phyloP scores from a whole-genome alignment of 768 basidiomycete genomes.

The Clitopilus passeckerianus region DNA sequence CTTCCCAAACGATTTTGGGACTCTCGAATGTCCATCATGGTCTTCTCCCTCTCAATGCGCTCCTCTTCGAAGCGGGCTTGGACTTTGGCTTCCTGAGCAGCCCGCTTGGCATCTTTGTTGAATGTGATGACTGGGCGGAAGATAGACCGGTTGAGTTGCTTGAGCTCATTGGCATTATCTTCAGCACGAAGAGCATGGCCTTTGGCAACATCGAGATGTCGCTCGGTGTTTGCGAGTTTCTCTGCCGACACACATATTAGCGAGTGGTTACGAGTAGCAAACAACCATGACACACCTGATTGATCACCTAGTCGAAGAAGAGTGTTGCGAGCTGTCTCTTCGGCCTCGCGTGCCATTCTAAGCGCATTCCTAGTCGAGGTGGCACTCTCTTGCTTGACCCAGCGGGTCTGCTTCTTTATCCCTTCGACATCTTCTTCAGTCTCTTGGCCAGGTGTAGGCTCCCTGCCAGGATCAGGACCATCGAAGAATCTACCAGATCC shows the following conservation, averaged over 20 bases:
- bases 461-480: slow-evolving; percentile 41
- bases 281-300: slow-evolving; percentile 61
- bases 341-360: slow-evolving; percentile 90
- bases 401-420: slow-evolving; percentile 89
- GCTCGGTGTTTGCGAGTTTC: slow-evolving; percentile 90
- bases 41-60: slow-evolving; percentile 75
- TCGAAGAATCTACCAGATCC: slow-evolving; percentile 70
- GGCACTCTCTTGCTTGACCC: slow-evolving; percentile 88
- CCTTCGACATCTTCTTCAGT: slow-evolving; percentile 89
- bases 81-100: slow-evolving; percentile 80
- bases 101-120: slow-evolving; percentile 90
- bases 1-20: slow-evolving; percentile 81
- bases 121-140: slow-evolving; percentile 90
- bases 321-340: slow-evolving; percentile 90
- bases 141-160: slow-evolving; percentile 91
- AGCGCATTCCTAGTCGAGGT: slow-evolving; percentile 89
- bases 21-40: slow-evolving; percentile 81
- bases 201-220: slow-evolving; percentile 90
- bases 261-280: not conserved
- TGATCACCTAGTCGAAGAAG: slow-evolving; percentile 82
- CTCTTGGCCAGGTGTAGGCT: slow-evolving; percentile 60
- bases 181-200: slow-evolving; percentile 83
- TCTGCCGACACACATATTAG: slow-evolving; percentile 34
- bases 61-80: slow-evolving; percentile 86
- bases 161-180: slow-evolving; percentile 91